Evolutionary conservation across 2,329 filamentous ascomycete genomes (phyloP).

Genomic region (Clarireedia paspali): DNA sequence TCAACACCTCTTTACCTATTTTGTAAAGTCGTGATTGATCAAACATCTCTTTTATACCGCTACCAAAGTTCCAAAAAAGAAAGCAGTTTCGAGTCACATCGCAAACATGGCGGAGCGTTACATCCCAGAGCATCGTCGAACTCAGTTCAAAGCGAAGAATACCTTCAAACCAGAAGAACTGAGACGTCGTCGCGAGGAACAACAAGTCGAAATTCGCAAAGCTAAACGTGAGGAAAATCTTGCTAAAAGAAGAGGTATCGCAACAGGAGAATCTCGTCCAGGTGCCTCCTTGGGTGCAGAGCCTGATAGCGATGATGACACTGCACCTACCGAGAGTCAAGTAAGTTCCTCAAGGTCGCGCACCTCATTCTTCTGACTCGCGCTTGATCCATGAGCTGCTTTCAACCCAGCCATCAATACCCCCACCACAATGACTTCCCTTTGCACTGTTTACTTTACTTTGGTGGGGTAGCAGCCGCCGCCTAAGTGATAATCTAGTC

Average conservation of each 20-base stretch:
- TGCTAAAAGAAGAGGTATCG: slow-evolving; percentile 94
- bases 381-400: background rate
- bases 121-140: slow-evolving; percentile 98
- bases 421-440: slow-evolving; percentile 1
- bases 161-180: slow-evolving; percentile 99
- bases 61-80: slow-evolving; percentile 7
- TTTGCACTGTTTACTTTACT: slow-evolving; percentile 22
- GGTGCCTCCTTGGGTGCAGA: slow-evolving; percentile 80
- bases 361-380: background rate
- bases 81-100: slow-evolving; percentile 11
- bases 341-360: slow-evolving; percentile 48
- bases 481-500: slow-evolving; percentile 21
- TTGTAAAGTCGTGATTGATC: slow-evolving; percentile 2
- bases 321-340: slow-evolving; percentile 90
- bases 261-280: slow-evolving; percentile 67
- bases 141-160: slow-evolving; percentile 99
- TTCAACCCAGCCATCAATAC: background rate
- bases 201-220: slow-evolving; percentile 98
- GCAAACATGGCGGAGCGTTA: slow-evolving; percentile 87
- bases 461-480: slow-evolving; percentile 23
- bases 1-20: slow-evolving; percentile 10
- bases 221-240: slow-evolving; percentile 98
- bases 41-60: background rate
- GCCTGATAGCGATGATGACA: slow-evolving; percentile 96
- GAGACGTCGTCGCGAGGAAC: slow-evolving; percentile 94